Base-by-base conservation (phyloP, 139 green algal genomes). In the Tetradesmus obliquus region DNA sequence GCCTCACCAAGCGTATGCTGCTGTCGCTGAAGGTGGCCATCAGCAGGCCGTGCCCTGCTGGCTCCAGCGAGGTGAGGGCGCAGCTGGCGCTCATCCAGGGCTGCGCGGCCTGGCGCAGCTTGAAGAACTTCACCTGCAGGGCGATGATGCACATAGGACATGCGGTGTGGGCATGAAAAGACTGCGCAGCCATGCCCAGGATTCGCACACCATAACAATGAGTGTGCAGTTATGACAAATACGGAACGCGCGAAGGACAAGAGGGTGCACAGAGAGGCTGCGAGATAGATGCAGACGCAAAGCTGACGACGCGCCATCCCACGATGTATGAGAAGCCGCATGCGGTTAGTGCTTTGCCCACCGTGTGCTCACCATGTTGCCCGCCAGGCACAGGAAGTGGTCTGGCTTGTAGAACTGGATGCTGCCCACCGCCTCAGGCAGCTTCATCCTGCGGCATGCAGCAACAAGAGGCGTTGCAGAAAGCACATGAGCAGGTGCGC, bases 21-120 rank as follows among this genome's bases (percentile, higher is more conserved):
- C 74, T 91, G 74, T 91, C 87, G 20, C 32, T 58, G 62, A 91
- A 91, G 5, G 87, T 85, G 7, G 87, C 87, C 87, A 91, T 24
- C 53, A 91, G 72, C n/a, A 91, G 74, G 45, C 53, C 87, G 57
- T 85, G 51, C 22, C 54, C 45, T n/a, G 86, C 55, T 0, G 74
- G 55, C 74, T 84, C 19, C 45, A 91, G 74, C 3, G 66, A 84
- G 2, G 55, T 76, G 13, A 91, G 74, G 20, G 87, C 74, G 57
- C 54, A 76, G 54, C 55, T 86, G 12, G 62, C 22, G 3, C 76
- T 8, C 71, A 91, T 84, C 87, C 87, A 91, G 19, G 53, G 19
- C 74, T 91, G 22, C 32, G 72, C 72, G 13, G 74, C 87, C 53
- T 84, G 71, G 0, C 54, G 53, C 22, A 91, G 19, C 72, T 86